Percentiles rank a stretch among this genome's conserved stretches.
These are phyloP conservation scores for Colletotrichum sp. DNA, from an alignment of 2,329 filamentous ascomycete species.

Conservation along the genomic window DNA sequence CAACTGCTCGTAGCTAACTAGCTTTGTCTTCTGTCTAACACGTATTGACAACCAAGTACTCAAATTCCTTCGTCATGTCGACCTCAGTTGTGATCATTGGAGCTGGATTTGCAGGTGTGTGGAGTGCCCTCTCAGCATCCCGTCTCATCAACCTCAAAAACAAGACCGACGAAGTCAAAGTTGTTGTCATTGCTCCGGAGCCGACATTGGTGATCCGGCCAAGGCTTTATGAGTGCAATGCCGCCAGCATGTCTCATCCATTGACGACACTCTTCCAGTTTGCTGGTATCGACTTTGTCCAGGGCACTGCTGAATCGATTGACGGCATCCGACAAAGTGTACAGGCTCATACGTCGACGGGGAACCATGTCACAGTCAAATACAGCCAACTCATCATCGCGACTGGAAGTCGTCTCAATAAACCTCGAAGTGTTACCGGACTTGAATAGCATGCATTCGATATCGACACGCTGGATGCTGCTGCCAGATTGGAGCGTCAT, in stretches of 20 bases:
- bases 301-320: conserved; percentile 27
- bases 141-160: conserved; percentile 30
- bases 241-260: conserved; percentile 26
- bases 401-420: conserved; percentile 36
- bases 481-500: conserved; percentile 32
- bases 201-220: conserved; percentile 35
- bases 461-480: conserved; percentile 33
- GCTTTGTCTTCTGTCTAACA: neutral
- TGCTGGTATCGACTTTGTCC: conserved; percentile 30
- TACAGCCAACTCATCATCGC: conserved; percentile 41
- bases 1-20: neutral
- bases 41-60: neutral
- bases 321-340: conserved; percentile 24
- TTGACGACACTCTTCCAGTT: conserved; percentile 29
- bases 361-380: conserved; percentile 14
- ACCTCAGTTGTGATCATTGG: conserved; percentile 29
- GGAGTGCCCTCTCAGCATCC: conserved; percentile 39
- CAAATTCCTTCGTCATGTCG: neutral
- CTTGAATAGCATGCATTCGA: conserved; percentile 37
- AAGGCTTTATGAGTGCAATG: conserved; percentile 37
- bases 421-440: conserved; percentile 31
- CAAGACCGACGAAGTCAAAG: conserved; percentile 26
- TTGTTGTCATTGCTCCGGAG: conserved; percentile 37
- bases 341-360: neutral
- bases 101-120: conserved; percentile 39